These are phyloP conservation scores for Sclerospora graminicola DNA, from an alignment of 352 stramenopile genomes.

Conservation along the genomic window DNA sequence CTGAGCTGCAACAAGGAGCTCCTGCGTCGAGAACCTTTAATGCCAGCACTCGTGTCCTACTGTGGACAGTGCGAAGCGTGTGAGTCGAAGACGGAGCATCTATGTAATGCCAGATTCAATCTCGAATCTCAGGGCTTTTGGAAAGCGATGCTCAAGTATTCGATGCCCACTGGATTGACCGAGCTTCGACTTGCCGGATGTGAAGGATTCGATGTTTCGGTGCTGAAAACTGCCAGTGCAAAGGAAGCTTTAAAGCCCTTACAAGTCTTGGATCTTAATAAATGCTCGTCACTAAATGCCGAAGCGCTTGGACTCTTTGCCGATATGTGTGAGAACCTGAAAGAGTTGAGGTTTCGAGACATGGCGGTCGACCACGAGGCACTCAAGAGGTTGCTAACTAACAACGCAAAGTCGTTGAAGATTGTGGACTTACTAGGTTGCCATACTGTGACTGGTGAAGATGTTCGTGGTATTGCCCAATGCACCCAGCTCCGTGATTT, in stretches of 20 bases:
- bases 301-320: conserved; percentile 38
- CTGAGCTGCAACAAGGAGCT: conserved; percentile 33
- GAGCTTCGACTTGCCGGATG: conserved; percentile 51
- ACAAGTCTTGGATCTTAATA: conserved; percentile 49
- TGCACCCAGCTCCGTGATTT: conserved; percentile 45
- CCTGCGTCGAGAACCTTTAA: conserved; percentile 29
- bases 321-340: conserved; percentile 32
- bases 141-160: conserved; percentile 33
- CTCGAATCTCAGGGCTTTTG: conserved; percentile 36
- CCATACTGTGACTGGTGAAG: conserved; percentile 48
- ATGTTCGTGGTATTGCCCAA: conserved; percentile 33
- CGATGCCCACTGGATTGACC: conserved; percentile 23
- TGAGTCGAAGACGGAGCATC: conserved; percentile 31
- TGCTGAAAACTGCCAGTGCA: conserved; percentile 23
- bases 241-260: conserved; percentile 27
- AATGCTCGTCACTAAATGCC: conserved; percentile 29
- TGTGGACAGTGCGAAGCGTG: conserved; percentile 50
- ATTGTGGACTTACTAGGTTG: conserved; percentile 69
- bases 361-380: conserved; percentile 50
- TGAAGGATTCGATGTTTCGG: conserved; percentile 25
- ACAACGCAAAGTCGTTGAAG: conserved; percentile 38
- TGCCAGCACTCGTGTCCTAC: conserved; percentile 35
- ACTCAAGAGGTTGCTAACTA: conserved; percentile 35
- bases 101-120: conserved; percentile 36
- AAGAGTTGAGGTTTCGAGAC: conserved; percentile 55